These are phyloP conservation scores for Effrenium voratum DNA, from an alignment of 73 alveolate genomes.

Conservation along the genomic window DNA sequence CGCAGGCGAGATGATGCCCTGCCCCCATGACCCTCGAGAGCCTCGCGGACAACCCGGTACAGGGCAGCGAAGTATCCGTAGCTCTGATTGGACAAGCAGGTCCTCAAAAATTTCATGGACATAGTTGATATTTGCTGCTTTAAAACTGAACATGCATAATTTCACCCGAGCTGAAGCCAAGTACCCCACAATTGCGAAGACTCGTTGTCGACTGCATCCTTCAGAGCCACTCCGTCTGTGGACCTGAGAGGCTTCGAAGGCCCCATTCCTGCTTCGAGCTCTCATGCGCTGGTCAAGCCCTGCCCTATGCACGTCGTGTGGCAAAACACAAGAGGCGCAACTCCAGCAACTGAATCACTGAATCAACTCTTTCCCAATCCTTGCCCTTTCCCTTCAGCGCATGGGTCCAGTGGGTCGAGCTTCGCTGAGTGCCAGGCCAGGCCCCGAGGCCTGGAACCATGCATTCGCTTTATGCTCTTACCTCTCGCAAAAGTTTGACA, in stretches of 20 bases:
- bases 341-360: no score
- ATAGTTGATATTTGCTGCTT: no score
- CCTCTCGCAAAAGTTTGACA: no score
- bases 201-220: not conserved
- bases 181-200: constrained; percentile 67
- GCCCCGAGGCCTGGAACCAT: constrained; percentile 17
- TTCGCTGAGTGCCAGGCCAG: constrained; percentile 29
- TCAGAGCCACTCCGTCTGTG: constrained; percentile 20
- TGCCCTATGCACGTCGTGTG: not conserved
- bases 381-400: no score
- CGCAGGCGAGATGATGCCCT: not conserved
- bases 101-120: no score
- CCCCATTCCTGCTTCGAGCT: not conserved
- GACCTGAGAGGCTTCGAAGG: not conserved
- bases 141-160: no score
- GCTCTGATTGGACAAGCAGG: constrained; percentile 32
- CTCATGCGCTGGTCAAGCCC: not conserved
- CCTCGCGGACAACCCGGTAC: constrained; percentile 72
- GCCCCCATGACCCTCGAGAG: not conserved
- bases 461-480: no score
- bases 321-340: no score
- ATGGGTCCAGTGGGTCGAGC: not conserved
- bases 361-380: no score
- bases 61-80: constrained; percentile 66
- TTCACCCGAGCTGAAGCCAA: not conserved